Percentiles rank a stretch among this genome's conserved stretches.
phyloP scores from a whole-genome alignment of 768 basidiomycete species.

The Calocera cornea region DNA sequence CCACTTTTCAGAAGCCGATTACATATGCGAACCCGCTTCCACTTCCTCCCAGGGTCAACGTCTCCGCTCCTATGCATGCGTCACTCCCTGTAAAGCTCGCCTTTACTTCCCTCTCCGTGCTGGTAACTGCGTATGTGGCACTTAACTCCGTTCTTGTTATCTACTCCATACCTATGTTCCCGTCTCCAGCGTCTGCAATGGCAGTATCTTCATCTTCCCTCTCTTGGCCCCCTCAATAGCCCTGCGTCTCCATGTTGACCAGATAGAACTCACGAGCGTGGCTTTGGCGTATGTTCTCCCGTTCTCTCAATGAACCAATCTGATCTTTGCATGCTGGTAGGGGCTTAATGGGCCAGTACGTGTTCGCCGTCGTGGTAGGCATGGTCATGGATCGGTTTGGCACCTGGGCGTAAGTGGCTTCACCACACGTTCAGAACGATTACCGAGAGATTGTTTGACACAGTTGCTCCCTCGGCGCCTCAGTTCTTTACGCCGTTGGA shows the following conservation, averaged over 20 bases:
- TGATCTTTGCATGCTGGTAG: constrained; percentile 46
- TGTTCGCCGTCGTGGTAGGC: constrained; percentile 55
- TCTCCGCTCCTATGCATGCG: neutral
- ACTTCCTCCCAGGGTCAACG: neutral
- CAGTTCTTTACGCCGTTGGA: constrained; percentile 42
- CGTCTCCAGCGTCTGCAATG: neutral
- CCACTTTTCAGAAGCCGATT: neutral
- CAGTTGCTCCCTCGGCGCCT: constrained; percentile 47
- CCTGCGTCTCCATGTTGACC: neutral
- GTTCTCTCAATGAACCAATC: constrained; percentile 26
- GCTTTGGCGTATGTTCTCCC: neutral
- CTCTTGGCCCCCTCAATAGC: constrained; percentile 43
- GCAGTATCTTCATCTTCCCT: constrained; percentile 55
- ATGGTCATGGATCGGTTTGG: constrained; percentile 54
- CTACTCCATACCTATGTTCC: neutral
- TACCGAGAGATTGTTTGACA: neutral
- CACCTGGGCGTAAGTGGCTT: constrained; percentile 31
- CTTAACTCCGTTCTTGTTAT: neutral
- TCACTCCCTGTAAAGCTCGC: neutral
- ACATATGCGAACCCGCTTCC: no score
- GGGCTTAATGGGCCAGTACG: constrained; percentile 75
- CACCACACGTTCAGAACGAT: neutral
- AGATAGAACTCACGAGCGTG: neutral
- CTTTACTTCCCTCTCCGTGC: neutral
- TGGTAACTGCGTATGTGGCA: neutral